Conservation (phyloP, 2,329 filamentous ascomycete genomes). For the Alternaria arbusti region DNA sequence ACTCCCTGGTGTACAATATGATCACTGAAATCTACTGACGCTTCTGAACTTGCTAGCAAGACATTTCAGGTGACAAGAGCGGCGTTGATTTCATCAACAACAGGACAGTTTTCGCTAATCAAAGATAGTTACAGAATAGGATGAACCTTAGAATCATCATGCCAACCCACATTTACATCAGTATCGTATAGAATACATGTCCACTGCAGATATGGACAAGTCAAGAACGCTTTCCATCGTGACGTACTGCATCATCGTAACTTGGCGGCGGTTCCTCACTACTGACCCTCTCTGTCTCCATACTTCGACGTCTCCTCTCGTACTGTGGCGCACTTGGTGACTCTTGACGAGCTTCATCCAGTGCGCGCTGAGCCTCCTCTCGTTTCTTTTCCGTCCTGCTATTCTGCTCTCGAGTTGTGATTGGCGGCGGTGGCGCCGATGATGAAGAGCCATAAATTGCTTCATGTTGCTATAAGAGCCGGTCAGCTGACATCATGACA, state of each 20-base stretch:
- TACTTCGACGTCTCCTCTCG: constrained; percentile 14
- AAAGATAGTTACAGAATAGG: not conserved
- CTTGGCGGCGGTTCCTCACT: constrained; percentile 21
- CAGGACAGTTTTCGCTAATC: not conserved
- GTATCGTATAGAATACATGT: not conserved
- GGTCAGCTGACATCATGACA: not conserved
- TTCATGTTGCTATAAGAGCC: constrained; percentile 19
- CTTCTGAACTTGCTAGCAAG: not conserved
- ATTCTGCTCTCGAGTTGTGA: constrained; percentile 5
- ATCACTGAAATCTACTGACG: not conserved
- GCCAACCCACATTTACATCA: not conserved
- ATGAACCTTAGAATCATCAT: not conserved
- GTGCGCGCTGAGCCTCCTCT: constrained; percentile 11
- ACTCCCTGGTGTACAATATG: not conserved
- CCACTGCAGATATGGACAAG: not conserved
- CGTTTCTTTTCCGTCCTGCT: constrained; percentile 15
- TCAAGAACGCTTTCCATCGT: constrained; percentile 2
- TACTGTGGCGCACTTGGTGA: constrained; percentile 6
- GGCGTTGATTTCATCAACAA: not conserved
- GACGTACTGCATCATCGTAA: constrained; percentile 18
- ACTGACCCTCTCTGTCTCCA: constrained; percentile 15
- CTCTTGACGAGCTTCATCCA: constrained; percentile 12
- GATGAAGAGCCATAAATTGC: constrained; percentile 18
- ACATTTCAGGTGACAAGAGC: not conserved
- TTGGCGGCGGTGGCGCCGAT: constrained; percentile 8